Percentiles rank a stretch among this genome's conserved stretches.
phyloP scores from a whole-genome alignment of 1,139 yeast species.

The Blastobotrys capitulatus region DNA sequence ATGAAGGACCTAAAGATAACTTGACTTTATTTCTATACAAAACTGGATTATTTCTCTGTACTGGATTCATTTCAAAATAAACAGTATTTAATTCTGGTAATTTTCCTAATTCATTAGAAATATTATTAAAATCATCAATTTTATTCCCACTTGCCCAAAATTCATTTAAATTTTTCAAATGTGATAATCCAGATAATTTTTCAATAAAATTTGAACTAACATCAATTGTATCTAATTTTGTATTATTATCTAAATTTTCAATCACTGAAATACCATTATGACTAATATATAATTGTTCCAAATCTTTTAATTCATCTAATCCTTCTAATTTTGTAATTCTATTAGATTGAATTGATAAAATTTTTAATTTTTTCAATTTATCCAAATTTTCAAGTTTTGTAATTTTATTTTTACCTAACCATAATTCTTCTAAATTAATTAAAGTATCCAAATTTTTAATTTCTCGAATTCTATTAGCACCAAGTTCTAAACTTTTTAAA shows the following conservation, averaged over 20 bases:
- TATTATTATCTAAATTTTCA: constrained; percentile 71
- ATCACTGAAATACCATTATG: constrained; percentile 74
- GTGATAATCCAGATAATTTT: constrained; percentile 58
- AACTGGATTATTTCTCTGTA: constrained; percentile 66
- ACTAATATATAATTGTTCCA: constrained; percentile 85
- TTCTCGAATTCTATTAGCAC: constrained; percentile 74
- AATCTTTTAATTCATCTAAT: constrained; percentile 58
- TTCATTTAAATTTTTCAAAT: constrained; percentile 69
- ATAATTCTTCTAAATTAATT: constrained; percentile 60
- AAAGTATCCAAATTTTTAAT: constrained; percentile 55
- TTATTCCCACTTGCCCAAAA: constrained; percentile 87
- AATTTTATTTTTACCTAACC: constrained; percentile 91
- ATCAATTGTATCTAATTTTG: constrained; percentile 69
- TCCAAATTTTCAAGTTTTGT: constrained; percentile 57
- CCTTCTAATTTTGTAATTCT: constrained; percentile 76
- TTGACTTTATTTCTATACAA: constrained; percentile 81
- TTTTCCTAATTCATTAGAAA: constrained; percentile 58
- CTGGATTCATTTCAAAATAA: constrained; percentile 92
- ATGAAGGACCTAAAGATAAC: constrained; percentile 65
- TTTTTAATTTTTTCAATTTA: constrained; percentile 56
- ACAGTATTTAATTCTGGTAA: constrained; percentile 75
- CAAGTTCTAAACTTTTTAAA: constrained; percentile 76
- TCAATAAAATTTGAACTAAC: constrained; percentile 68
- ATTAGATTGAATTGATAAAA: constrained; percentile 87
- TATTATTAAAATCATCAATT: constrained; percentile 60